Percentiles rank a stretch among this genome's conserved stretches.
Evolutionary conservation across 2,329 filamentous ascomycete genomes (phyloP).

Genomic region (Aspergillus udagawae): DNA sequence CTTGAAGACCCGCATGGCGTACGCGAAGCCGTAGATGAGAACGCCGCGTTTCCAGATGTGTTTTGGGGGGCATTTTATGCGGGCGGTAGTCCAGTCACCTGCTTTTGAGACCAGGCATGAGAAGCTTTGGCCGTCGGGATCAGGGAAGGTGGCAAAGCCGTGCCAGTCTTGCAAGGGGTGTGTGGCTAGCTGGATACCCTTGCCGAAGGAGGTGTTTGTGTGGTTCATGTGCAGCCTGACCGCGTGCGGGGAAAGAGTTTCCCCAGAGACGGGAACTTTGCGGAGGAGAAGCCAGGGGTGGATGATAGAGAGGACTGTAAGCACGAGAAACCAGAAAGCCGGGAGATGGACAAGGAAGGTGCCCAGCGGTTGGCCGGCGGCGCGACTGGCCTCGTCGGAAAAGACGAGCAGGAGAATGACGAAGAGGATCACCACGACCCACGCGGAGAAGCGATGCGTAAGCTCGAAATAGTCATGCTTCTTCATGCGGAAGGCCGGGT

Average conservation of each 20-base stretch:
- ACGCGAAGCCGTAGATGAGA: constrained; percentile 64
- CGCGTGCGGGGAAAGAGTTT: constrained; percentile 68
- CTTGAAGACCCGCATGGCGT: constrained; percentile 63
- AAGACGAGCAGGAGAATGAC: constrained; percentile 60
- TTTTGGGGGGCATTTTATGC: constrained; percentile 59
- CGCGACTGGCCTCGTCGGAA: constrained; percentile 40
- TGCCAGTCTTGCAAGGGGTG: constrained; percentile 68
- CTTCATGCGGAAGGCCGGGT: constrained; percentile 59
- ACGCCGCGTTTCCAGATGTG: constrained; percentile 66
- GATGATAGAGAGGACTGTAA: constrained; percentile 62
- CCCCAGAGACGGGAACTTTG: constrained; percentile 61
- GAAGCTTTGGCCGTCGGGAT: constrained; percentile 55
- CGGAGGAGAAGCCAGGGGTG: constrained; percentile 72
- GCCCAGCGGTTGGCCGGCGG: constrained; percentile 33
- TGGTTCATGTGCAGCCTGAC: constrained; percentile 67
- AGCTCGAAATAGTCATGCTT: constrained; percentile 68
- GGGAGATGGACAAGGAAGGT: constrained; percentile 45
- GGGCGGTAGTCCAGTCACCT: constrained; percentile 67
- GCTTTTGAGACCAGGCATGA: constrained; percentile 68
- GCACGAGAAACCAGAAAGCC: constrained; percentile 64
- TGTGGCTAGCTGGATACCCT: constrained; percentile 58
- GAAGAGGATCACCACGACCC: constrained; percentile 62
- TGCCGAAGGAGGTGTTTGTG: constrained; percentile 54
- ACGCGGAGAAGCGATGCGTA: constrained; percentile 70
- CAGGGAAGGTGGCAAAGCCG: constrained; percentile 69